These are phyloP conservation scores for Alternaria arbusti DNA, from an alignment of 2,329 filamentous ascomycete genomes.

Conservation along the genomic window DNA sequence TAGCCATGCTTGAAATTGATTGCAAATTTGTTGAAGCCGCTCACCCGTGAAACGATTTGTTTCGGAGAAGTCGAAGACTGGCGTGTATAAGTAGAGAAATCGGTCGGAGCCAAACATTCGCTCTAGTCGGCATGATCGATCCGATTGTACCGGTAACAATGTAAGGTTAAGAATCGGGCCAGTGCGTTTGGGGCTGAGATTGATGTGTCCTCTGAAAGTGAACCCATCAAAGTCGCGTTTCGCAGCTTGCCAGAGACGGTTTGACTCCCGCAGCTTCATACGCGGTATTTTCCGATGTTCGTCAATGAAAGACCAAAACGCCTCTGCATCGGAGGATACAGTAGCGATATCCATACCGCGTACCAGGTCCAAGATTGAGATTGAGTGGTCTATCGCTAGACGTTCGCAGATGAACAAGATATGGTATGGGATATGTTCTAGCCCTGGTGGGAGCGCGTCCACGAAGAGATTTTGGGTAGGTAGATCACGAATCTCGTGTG, in stretches of 20 bases:
- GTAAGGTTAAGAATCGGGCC: conserved; percentile 34
- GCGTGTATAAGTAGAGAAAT: conserved; percentile 51
- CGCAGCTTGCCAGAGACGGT: conserved; percentile 33
- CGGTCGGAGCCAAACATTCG: conserved; percentile 49
- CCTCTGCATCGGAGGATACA: conserved; percentile 15
- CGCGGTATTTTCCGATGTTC: background rate
- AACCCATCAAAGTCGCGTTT: conserved; percentile 32
- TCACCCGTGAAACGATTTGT: conserved; percentile 12
- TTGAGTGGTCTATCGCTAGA: conserved; percentile 23
- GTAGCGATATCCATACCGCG: conserved; percentile 8
- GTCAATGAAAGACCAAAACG: conserved; percentile 30
- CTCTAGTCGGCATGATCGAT: conserved; percentile 47
- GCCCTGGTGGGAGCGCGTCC: conserved; percentile 9
- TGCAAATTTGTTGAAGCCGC: conserved; percentile 22
- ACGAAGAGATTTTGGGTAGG: conserved; percentile 39
- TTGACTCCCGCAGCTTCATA: conserved; percentile 17
- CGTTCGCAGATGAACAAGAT: conserved; percentile 43
- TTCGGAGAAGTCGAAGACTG: conserved; percentile 30
- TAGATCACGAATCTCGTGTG: conserved; percentile 37
- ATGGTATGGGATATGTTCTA: conserved; percentile 36
- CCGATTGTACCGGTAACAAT: conserved; percentile 33
- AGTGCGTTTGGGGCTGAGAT: conserved; percentile 19
- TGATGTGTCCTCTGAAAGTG: conserved; percentile 43
- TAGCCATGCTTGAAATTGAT: conserved; percentile 46
- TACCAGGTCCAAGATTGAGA: conserved; percentile 23